Base-by-base conservation (phyloP, 805 yeast species). In the Metschnikowia santaceciliae region DNA sequence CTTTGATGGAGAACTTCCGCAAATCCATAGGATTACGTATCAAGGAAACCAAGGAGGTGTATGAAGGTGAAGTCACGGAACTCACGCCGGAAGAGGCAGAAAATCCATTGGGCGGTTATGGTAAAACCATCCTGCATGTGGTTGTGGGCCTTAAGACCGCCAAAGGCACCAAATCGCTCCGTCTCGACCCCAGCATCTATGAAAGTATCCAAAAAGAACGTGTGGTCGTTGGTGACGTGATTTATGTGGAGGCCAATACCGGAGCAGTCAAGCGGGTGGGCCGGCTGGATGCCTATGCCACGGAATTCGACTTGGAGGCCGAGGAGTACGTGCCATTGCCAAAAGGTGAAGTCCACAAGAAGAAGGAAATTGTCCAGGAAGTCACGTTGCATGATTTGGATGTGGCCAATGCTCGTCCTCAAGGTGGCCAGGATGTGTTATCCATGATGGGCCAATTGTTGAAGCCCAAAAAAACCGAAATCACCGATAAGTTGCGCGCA, bases 281-380 rank as follows among this genome's bases (percentile, higher is more conserved):
- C 48, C 82, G 99, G 68, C 88, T 96, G n/a, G 98, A 94, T 69
- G 97, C 97, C 0, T 90, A 90, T 64, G 97, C 99, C 22, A 90
- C 99, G 8, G 99, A 94, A 72, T 94, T 91, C 62, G 99, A 94
- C 70, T 80, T 95, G 53, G 98, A 94, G 77, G 97, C 98, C 26
- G 97, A 95, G 72, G 98, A 94, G 72, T 94, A 94, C 69, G 98
- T 94, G 20, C 97, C 99, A 40, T 79, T 95, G 61, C 99, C 99
- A 54, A 95, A 94, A 74, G 99, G 99, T 48, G 99, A 94, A 70
- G 96, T 94, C 42, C 99, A 94, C 75, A 91, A 92, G 68, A 90
- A 94, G 78, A 94, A 94, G 69, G 98, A 94, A 71, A 90, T 92
- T 61, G 96, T 94, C 19, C 99, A 94, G 74, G 97, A 94, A 60